Evolutionary conservation across 805 yeast genomes (phyloP).

Genomic region (Kazachstania kunashirensis): DNA sequence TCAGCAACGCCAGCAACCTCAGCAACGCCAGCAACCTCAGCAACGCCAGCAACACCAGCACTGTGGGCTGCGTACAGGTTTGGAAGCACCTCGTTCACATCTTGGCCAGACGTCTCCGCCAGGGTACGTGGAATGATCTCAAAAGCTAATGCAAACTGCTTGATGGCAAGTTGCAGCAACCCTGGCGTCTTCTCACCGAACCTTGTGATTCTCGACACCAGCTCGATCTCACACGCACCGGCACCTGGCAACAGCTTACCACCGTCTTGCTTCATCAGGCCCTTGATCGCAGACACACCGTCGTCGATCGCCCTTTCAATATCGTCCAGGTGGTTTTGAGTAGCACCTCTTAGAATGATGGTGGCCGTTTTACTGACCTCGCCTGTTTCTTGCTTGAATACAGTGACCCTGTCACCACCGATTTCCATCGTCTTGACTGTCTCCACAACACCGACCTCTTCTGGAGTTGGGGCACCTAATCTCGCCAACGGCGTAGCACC

Average conservation of each 20-base stretch:
- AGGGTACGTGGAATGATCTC: slow-evolving; percentile 88
- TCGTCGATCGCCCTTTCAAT: slow-evolving; percentile 96
- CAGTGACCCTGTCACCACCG: slow-evolving; percentile 95
- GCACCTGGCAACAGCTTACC: slow-evolving; percentile 85
- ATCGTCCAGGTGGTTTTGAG: slow-evolving; percentile 87
- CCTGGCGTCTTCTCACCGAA: slow-evolving; percentile 95
- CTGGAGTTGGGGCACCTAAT: slow-evolving; percentile 90
- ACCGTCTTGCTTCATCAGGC: slow-evolving; percentile 73
- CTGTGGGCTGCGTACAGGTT: slow-evolving; percentile 83
- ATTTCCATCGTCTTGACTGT: slow-evolving; percentile 84
- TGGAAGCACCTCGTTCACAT: slow-evolving; percentile 81
- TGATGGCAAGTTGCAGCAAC: slow-evolving; percentile 82
- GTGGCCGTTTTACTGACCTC: slow-evolving; percentile 77
- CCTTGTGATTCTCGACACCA: slow-evolving; percentile 68
- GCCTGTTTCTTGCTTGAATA: slow-evolving; percentile 66
- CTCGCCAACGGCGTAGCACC: slow-evolving; percentile 95
- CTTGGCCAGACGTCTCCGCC: slow-evolving; percentile 91
- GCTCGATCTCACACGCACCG: slow-evolving; percentile 86
- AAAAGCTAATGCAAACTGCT: slow-evolving; percentile 87
- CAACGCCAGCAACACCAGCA: too few relatives aligned
- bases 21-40: too few relatives aligned
- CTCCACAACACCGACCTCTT: slow-evolving; percentile 84
- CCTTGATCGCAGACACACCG: slow-evolving; percentile 87
- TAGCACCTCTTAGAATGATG: slow-evolving; percentile 90
- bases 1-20: too few relatives aligned